Evolutionary conservation across 306 rosid genomes (phyloP).

Genomic region (Betula pendula): DNA sequence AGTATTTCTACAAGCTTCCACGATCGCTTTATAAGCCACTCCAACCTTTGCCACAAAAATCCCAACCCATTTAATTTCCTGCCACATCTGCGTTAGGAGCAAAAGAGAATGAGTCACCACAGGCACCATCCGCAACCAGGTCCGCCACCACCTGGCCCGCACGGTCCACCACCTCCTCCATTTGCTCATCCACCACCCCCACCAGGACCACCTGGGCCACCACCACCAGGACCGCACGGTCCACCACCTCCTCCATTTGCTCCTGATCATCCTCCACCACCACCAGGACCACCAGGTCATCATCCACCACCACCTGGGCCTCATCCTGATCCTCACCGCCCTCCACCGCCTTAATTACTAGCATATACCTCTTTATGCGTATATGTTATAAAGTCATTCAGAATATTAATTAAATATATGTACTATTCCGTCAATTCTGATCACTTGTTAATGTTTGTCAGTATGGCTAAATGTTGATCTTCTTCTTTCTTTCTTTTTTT

Average conservation of each 20-base stretch:
- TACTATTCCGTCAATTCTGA: not conserved
- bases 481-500: not conserved
- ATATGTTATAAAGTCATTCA: not conserved
- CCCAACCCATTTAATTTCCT: not conserved
- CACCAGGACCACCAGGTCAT: not conserved
- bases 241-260: conserved; percentile 8
- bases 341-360: conserved; percentile 7
- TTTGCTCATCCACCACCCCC: not conserved
- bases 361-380: not conserved
- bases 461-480: not conserved
- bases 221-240: not conserved
- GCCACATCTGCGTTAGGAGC: not conserved
- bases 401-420: not conserved
- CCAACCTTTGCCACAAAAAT: not conserved
- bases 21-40: not conserved
- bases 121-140: conserved; percentile 22
- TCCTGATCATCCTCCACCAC: not conserved
- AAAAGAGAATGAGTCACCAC: conserved; percentile 15
- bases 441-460: not conserved
- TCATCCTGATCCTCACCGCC: not conserved
- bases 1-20: not conserved
- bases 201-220: conserved; percentile 12
- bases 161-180: conserved; percentile 25
- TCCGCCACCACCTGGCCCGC: conserved; percentile 16
- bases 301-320: conserved; percentile 6